Base-by-base conservation (phyloP, 257 asterid genomes). In the Marsdenia floribunda region DNA sequence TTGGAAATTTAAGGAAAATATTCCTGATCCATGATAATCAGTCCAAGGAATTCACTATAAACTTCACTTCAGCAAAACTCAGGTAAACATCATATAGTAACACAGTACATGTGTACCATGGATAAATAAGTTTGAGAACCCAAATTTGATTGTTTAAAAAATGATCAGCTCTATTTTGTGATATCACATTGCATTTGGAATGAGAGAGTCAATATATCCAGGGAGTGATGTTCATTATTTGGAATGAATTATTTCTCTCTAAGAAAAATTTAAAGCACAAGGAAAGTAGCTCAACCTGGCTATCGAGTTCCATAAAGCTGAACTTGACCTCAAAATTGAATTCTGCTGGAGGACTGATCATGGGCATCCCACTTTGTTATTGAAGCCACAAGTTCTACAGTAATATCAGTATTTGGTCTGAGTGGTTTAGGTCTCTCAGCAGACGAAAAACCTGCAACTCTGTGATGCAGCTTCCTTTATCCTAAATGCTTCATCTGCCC, bases 401-500 rank as follows among this genome's bases (percentile, higher is more conserved):
- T 86, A 71, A 91, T 75, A 76, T 72, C 87, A 77, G 86, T 75
- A 74, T 83, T 88, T n/a, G 38, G 65, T 82, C 70, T 76, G 78
- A 63, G 65, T 44, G 63, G 71, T 57, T 78, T 72, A 67, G 81
- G 71, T 78, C 77, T 83, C 80, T 85, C 76, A 29, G 86, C 72
- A 54, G 89, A 79, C 54, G 87, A 72, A 29, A 74, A 82, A 71
- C 81, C 77, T 22, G 72, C 21, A 49, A 11, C 4, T 15, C 44
- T 57, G 84, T 73, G 67, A 72, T 72, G 69, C 44, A 54, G 66
- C 76, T 66, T 78, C 80, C 86, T 87, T 87, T 85, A 93, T 77
- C 81, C 84, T 87, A 81, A 81, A 79, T 10, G 97, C 97, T 84
- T 93, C 93, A 71, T 46, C 68, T 72, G 78, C 71, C 79, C 81